Base-by-base conservation (phyloP, 2,329 filamentous ascomycete species). In the Monilinia vaccinii-corymbosi region DNA sequence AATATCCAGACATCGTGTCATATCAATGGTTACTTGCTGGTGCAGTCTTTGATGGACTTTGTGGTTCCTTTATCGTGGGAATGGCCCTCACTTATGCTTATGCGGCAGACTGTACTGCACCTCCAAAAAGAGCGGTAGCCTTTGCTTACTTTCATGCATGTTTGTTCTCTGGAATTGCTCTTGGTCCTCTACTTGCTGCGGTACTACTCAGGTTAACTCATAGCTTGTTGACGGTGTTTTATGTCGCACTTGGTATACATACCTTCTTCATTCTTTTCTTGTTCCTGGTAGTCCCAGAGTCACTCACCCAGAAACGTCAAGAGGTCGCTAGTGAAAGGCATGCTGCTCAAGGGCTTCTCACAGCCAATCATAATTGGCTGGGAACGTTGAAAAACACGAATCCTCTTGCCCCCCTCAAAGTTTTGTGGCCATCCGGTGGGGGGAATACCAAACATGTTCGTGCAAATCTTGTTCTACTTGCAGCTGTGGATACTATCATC, bases 71-170 rank as follows among this genome's bases (percentile, higher is more conserved):
- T 71, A 96, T 91, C 1, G 84, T 90, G 0, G 87, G 87, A 32
- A 88, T 88, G 77, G 85, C 87, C 49, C 77, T 87, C 23, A 86
- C 84, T 25, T 87, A 95, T 72, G 91, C 93, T 0, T 99, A 97
- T 73, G 87, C 89, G 14, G 86, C 90, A 45, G 94, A 99, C 73
- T 96, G 91, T 73, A 93, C 91, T 0, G 78, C 88, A 4, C 89
- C 91, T 0, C 87, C 88, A 34, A 84, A 83, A 69, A 85, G 94
- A 23, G 89, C 87, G 62, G 88, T 96, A 9, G 84, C 86, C 5
- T 94, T 97, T 72, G 92, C 91, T 8, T 93, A 92, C 71, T 87
- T 97, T 68, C 90, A 97, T 68, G 91, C 90, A 13, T 91, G 87
- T 66, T 78, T 99, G 10, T 97, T 96, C 73, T 81, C 82, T 1